Conservation (phyloP, 164 flowering plant species). For the Hamamelis virginiana region DNA sequence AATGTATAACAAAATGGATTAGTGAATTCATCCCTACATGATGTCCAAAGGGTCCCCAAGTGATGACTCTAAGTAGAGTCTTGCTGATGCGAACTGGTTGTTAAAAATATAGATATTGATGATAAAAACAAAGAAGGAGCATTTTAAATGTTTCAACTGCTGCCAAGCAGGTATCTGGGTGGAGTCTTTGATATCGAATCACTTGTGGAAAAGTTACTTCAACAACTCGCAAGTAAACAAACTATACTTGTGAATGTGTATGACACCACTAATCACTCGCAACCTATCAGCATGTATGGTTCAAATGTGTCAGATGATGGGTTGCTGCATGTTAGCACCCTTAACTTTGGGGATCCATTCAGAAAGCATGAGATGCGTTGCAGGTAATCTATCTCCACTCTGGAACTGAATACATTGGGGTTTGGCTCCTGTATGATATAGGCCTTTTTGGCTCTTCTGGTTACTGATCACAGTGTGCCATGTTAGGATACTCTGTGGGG, state of each 20-base stretch:
- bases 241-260: conserved; percentile 85
- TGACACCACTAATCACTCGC: conserved; percentile 71
- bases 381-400: conserved; percentile 52
- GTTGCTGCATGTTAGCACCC: conserved; percentile 19
- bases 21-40: no score
- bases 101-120: no score
- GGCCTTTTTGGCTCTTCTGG: not conserved
- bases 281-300: conserved; percentile 15
- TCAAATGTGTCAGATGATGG: conserved; percentile 4
- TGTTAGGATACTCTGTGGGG: not conserved
- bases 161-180: conserved; percentile 76
- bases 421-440: no score
- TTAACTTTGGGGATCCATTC: conserved; percentile 91
- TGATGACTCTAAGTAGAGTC: no score
- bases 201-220: conserved; percentile 89
- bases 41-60: no score
- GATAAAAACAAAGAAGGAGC: not conserved
- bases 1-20: no score
- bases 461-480: not conserved
- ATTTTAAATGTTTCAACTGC: not conserved
- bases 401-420: not conserved
- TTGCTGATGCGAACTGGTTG: no score
- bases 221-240: conserved; percentile 94
- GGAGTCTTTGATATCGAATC: conserved; percentile 88
- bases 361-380: conserved; percentile 96